Conservation (phyloP, 768 basidiomycete genomes). For the Lactarius evosmus region DNA sequence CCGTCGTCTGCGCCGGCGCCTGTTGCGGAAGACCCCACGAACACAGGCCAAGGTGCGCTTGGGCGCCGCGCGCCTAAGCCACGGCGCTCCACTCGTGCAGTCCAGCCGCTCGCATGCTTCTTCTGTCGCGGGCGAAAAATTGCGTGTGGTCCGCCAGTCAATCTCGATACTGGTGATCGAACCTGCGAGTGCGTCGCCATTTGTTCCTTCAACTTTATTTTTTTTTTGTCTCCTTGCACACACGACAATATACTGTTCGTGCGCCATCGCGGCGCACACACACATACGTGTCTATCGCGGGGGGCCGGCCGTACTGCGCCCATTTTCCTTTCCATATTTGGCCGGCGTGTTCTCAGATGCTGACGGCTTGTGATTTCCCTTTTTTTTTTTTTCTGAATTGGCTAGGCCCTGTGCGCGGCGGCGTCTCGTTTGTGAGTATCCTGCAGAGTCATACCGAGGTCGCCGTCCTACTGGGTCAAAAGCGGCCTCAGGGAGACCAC, state of each 20-base stretch:
- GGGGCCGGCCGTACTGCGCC: not conserved
- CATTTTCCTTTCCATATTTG: not conserved
- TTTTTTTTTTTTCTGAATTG: conserved; percentile 4
- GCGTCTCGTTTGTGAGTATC: conserved; percentile 24
- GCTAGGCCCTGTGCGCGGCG: conserved; percentile 24
- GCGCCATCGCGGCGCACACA: not conserved
- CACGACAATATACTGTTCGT: not conserved
- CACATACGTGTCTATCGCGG: not conserved
- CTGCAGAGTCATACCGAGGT: conserved; percentile 22
- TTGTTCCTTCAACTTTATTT: not conserved
- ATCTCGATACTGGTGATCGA: conserved; percentile 7
- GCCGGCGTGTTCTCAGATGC: conserved; percentile 1
- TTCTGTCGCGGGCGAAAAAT: conserved; percentile 27
- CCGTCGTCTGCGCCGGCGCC: not conserved
- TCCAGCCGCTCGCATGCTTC: conserved; percentile 24
- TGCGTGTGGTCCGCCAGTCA: conserved; percentile 17
- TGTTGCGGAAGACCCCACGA: not conserved
- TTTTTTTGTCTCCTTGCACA: not conserved
- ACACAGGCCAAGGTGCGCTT: not conserved
- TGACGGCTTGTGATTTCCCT: not conserved
- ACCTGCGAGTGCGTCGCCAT: conserved; percentile 22
- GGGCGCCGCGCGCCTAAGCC: conserved; percentile 22
- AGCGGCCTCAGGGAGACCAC: not conserved
- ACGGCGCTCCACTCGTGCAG: conserved; percentile 19
- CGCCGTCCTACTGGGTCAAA: conserved; percentile 20